phyloP scores from a whole-genome alignment of 371 early-diverging fungal species.

The Mucor ambiguus region DNA sequence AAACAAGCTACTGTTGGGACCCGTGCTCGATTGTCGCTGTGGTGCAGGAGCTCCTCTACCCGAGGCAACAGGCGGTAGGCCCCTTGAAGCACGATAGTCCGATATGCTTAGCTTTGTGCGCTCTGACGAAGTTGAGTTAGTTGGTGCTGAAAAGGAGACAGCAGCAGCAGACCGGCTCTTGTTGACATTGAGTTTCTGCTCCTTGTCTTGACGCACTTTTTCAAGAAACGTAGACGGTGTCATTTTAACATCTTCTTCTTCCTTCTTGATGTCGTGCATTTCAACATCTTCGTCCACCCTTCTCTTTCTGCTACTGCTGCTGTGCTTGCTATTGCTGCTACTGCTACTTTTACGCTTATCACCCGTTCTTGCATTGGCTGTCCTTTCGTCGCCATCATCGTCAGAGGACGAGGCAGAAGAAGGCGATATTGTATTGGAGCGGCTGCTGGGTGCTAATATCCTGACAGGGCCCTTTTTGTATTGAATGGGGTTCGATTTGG shows the following conservation, averaged over 20 bases:
- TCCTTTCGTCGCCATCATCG: not conserved
- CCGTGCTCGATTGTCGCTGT: not conserved
- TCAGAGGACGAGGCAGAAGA: constrained; percentile 2
- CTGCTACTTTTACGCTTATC: constrained; percentile 1
- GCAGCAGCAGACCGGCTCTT: not conserved
- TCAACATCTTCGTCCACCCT: not conserved
- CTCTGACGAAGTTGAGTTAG: not conserved
- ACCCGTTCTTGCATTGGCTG: not conserved
- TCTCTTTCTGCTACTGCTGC: not conserved
- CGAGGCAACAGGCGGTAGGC: constrained; percentile 15
- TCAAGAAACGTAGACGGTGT: constrained; percentile 8
- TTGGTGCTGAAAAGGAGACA: not conserved
- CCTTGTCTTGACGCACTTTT: constrained; percentile 16
- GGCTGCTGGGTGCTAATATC: not conserved
- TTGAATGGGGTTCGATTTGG: not conserved
- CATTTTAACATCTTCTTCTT: not conserved
- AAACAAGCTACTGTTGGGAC: constrained; percentile 19
- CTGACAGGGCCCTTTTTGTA: constrained; percentile 14
- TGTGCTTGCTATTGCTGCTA: too few species aligned
- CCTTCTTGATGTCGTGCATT: constrained; percentile 2
- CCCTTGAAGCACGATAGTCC: constrained; percentile 28
- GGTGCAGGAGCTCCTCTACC: not conserved
- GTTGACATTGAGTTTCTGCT: not conserved
- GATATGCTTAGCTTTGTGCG: constrained; percentile 5
- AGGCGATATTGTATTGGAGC: not conserved